Evolutionary conservation across 1,139 yeast genomes (phyloP), one percentile per base, ranked within the genome.

Genomic region (Tardiomyces blankii): DNA sequence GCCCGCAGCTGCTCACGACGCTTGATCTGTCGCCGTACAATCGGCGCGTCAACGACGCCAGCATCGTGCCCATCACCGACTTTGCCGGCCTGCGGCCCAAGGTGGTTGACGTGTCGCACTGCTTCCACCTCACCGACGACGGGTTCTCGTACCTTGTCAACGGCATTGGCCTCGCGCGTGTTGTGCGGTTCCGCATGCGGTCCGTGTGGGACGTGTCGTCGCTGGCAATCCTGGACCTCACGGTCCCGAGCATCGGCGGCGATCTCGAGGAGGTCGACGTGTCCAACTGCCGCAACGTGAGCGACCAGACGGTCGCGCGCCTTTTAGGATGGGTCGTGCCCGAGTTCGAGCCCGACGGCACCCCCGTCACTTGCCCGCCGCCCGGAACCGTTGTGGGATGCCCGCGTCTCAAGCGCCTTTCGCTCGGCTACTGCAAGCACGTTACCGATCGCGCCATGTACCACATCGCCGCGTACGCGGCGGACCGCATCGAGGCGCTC

Each of bases 191-290:
- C 44, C 72, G 71, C 50, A 80, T 83, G 86, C 72, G 70, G 48
- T 78, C 84, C 25, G 81, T 77, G 44, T 83, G 91, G 91, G 86
- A 81, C 53, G 77, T 82, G 8, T 76, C 82, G 51, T 85, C 87
- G 2, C 78, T 80, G 85, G 84, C 89, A 3, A 79, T 83, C 21
- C 80, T 82, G 85, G 91, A 83, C 59, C 62, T 83, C 43, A 74
- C 86, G 1, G 80, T 75, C 2, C 82, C 82, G 0, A 73, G 76
- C 51, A 78, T 80, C 38, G 88, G 88, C 1, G 68, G 71, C 42
- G 65, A 71, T 51, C 63, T 83, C 41, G 75, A 73, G 49, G 80
- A 75, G 48, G 67, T 83, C 25, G 87, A 82, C 58, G 65, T 83
- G 42, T 74, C 85, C 4, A 82, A 83, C 60, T 83, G 91, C 57